These are phyloP conservation scores for Lanzia echinophila DNA, from an alignment of 2,329 filamentous ascomycete species.

Conservation along the genomic window DNA sequence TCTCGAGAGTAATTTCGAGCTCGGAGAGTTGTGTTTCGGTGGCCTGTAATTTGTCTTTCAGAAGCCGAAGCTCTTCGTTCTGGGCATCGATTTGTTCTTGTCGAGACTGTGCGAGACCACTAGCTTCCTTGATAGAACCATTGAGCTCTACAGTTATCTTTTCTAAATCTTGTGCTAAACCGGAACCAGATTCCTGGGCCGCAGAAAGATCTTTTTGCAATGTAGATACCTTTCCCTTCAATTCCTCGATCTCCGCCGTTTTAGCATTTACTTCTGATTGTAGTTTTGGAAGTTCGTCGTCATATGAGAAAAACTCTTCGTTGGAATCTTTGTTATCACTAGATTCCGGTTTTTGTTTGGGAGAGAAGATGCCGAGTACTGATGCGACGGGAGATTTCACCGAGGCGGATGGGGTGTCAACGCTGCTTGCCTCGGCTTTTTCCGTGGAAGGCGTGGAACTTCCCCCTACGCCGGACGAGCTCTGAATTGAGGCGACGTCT, in stretches of 20 bases:
- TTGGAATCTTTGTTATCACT: slow-evolving; percentile 32
- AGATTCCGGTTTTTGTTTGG: slow-evolving; percentile 37
- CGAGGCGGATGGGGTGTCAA: slow-evolving; percentile 30
- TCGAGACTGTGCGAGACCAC: slow-evolving; percentile 15
- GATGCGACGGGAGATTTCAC: slow-evolving; percentile 42
- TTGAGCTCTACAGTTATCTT: slow-evolving; percentile 49
- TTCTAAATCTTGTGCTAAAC: slow-evolving; percentile 46
- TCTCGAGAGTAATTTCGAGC: slow-evolving; percentile 19
- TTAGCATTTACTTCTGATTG: slow-evolving; percentile 67
- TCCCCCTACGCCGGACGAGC: slow-evolving; percentile 32
- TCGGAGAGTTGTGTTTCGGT: slow-evolving; percentile 21
- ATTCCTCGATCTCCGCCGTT: slow-evolving; percentile 60
- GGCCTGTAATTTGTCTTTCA: slow-evolving; percentile 25
- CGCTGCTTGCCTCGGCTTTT: slow-evolving; percentile 22
- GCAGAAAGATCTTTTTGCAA: slow-evolving; percentile 65
- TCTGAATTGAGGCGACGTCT: slow-evolving; percentile 53
- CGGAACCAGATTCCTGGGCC: slow-evolving; percentile 62
- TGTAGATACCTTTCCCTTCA: slow-evolving; percentile 61
- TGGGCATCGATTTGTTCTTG: slow-evolving; percentile 22
- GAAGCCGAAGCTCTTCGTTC: slow-evolving; percentile 19
- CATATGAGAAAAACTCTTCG: slow-evolving; percentile 88
- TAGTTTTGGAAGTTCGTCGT: slow-evolving; percentile 78
- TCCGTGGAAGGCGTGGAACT: slow-evolving; percentile 12
- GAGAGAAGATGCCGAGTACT: slow-evolving; percentile 44
- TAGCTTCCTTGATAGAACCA: slow-evolving; percentile 59